Percentiles rank a stretch among this genome's conserved stretches.
These are phyloP conservation scores for Cyphellophora attinorum DNA, from an alignment of 2,329 filamentous ascomycete genomes.

Conservation along the genomic window DNA sequence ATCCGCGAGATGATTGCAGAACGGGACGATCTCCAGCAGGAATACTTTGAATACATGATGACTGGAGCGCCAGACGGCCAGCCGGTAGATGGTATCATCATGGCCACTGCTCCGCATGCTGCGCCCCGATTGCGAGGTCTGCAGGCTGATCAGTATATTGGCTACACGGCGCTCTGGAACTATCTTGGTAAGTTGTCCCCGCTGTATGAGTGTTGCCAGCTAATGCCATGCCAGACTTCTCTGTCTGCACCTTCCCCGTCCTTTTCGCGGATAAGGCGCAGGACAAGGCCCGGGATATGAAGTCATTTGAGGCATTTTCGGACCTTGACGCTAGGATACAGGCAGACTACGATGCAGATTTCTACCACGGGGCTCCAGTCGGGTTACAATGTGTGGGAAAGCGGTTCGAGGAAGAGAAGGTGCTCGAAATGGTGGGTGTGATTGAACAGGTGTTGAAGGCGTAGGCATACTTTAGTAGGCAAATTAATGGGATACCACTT, in stretches of 20 bases:
- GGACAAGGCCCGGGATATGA: conserved; percentile 12
- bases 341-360: conserved; percentile 20
- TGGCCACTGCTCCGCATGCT: conserved; percentile 24
- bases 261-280: conserved; percentile 17
- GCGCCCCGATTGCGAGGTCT: conserved; percentile 24
- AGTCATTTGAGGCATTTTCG: conserved; percentile 17
- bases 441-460: conserved; percentile 23
- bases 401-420: conserved; percentile 24
- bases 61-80: conserved; percentile 22
- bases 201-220: conserved; percentile 19
- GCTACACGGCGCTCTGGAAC: conserved; percentile 21
- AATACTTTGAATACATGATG: conserved; percentile 27
- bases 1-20: conserved; percentile 21
- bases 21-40: conserved; percentile 24
- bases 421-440: conserved; percentile 28
- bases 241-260: conserved; percentile 18
- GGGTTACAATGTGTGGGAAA: conserved; percentile 22
- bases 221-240: conserved; percentile 12
- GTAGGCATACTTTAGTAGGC: conserved; percentile 1
- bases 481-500: not conserved
- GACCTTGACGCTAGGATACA: conserved; percentile 21
- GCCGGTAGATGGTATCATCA: conserved; percentile 26
- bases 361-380: conserved; percentile 24
- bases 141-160: conserved; percentile 19
- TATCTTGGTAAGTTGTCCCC: conserved; percentile 19